Evolutionary conservation across 495 filamentous ascomycete species (phyloP), one percentile per base, ranked within the genome.

Genomic region (Neurospora hispaniola): DNA sequence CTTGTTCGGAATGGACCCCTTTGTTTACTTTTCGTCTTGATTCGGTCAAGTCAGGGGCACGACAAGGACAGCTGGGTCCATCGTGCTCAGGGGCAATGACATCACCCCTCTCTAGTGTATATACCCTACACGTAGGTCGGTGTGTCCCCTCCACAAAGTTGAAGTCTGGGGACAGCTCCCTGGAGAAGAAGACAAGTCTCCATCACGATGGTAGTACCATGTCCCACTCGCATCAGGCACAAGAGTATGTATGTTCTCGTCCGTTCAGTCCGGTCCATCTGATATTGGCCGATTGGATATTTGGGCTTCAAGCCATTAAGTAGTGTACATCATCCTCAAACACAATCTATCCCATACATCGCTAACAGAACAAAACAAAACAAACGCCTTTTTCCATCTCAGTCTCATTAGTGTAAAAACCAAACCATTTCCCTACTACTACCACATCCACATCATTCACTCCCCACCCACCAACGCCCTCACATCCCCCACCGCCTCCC

Each of bases 401-500:
- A 44, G 35, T 38, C 35, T 38, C 35, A 38, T 38, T 38, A 38
- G 35, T 38, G 35, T 38, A 38, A 6, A 38, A 38, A 38, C 35
- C 35, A 38, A 38, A 4, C 35, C 35, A 5, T 38, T 38, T 6
- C 35, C 35, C 27, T 31, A 31, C 23, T 70, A 70, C 39, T 44
- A 70, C 23, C 18, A 27, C 40, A 14, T 4, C 27, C 35, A 12
- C 4, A 69, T 42, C 31, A 14, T 54, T 59, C 82, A 72, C 78
- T n/a, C 18, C 18, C 18, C 78, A 20, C 81, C 81, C n/a, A 86
- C 80, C 73, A 84, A 75, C 1, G 78, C 74, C 74, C 85, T 88
- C 69, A 88, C 88, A 83, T 93, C 92, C 12, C 83, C 85, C 6
- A 94, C 94, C 12, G 89, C 94, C 73, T 88, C 87, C 78, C 93